Evolutionary conservation across 352 stramenopile species (phyloP).

Genomic region (Globisporangium recalcitrans): DNA sequence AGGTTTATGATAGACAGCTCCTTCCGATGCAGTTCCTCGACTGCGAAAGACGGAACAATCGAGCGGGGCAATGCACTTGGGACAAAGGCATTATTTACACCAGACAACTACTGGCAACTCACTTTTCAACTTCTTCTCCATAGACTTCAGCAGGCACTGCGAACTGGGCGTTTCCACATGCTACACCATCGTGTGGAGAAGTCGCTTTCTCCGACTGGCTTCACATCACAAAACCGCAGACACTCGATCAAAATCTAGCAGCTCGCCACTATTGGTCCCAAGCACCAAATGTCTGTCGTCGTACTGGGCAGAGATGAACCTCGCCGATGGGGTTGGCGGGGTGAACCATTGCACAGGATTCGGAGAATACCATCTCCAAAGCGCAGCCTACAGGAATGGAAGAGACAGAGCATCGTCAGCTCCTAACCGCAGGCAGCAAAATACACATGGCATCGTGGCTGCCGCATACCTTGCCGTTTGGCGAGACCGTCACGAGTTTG

Average conservation of each 20-base stretch:
- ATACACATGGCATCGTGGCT: background rate
- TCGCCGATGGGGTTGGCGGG: constrained; percentile 37
- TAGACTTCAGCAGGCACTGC: background rate
- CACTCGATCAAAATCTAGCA: constrained; percentile 78
- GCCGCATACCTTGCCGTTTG: constrained; percentile 52
- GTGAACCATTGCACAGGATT: constrained; percentile 77
- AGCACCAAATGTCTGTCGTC: constrained; percentile 73
- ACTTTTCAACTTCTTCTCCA: constrained; percentile 7
- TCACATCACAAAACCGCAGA: constrained; percentile 37
- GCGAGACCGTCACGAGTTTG: constrained; percentile 80
- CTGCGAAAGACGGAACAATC: no score
- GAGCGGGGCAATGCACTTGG: background rate
- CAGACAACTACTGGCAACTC: constrained; percentile 1
- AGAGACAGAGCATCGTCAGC: constrained; percentile 8
- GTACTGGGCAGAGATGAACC: constrained; percentile 67
- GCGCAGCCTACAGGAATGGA: constrained; percentile 36
- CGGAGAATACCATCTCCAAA: constrained; percentile 83
- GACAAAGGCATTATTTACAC: constrained; percentile 8
- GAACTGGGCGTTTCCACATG: background rate
- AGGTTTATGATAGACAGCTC: no score
- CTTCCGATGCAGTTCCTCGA: no score
- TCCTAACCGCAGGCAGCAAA: no score
- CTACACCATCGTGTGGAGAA: background rate
- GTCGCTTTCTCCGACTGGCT: background rate
- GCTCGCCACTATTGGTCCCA: constrained; percentile 64